These are phyloP conservation scores for Chaetomiaceae sp. DNA, from an alignment of 2,329 filamentous ascomycete genomes.

Conservation along the genomic window DNA sequence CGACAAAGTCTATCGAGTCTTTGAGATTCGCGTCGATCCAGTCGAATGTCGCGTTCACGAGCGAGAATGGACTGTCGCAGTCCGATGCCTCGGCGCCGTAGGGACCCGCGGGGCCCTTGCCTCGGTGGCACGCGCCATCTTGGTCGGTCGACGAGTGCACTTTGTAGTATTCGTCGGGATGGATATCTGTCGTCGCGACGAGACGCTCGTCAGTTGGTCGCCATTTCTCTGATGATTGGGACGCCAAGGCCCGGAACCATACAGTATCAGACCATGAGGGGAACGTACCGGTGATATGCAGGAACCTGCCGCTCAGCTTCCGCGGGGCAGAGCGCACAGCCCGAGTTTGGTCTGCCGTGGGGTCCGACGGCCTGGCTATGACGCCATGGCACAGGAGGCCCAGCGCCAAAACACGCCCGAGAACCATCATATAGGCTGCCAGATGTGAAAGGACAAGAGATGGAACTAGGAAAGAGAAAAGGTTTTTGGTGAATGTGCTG, in stretches of 20 bases:
- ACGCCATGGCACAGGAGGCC: slow-evolving; percentile 32
- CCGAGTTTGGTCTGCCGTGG: slow-evolving; percentile 9
- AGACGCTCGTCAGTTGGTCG: background rate
- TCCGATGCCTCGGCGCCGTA: slow-evolving; percentile 84
- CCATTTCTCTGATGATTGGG: background rate
- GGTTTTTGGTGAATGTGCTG: background rate
- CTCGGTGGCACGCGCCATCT: slow-evolving; percentile 71
- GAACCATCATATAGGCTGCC: slow-evolving; percentile 19
- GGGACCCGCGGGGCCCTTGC: slow-evolving; percentile 68
- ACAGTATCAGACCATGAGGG: background rate
- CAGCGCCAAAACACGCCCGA: slow-evolving; percentile 24
- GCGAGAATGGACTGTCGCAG: slow-evolving; percentile 77
- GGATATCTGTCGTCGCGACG: slow-evolving; percentile 63
- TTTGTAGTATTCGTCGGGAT: slow-evolving; percentile 86
- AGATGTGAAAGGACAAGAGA: too few relatives aligned
- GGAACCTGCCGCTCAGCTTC: slow-evolving; percentile 67
- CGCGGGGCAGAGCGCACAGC: slow-evolving; percentile 30
- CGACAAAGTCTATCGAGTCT: slow-evolving; percentile 78
- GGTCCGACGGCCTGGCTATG: slow-evolving; percentile 28
- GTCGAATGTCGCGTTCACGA: slow-evolving; percentile 83
- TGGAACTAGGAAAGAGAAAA: slow-evolving; percentile 1
- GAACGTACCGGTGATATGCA: slow-evolving; percentile 75
- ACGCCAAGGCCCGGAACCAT: background rate
- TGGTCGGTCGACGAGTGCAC: slow-evolving; percentile 66
- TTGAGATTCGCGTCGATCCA: slow-evolving; percentile 79